Conservation (phyloP, 108 stramenopile genomes). For the Skeletonema menzelii region DNA sequence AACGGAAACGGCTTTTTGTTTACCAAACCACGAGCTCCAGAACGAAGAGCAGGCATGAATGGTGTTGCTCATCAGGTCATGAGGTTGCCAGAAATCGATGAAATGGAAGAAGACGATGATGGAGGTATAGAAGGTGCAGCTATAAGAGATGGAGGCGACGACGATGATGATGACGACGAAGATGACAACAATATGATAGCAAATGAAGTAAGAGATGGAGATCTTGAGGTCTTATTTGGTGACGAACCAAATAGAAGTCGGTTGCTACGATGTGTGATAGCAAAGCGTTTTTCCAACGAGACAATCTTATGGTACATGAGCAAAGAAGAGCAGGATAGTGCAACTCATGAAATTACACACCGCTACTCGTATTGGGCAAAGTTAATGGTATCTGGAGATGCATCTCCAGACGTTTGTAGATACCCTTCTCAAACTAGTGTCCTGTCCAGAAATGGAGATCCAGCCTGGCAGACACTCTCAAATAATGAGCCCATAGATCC, state of each 20-base stretch:
- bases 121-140: conserved; percentile 6
- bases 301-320: conserved; percentile 83
- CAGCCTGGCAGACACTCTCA: conserved; percentile 60
- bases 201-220: conserved; percentile 6
- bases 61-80: background rate
- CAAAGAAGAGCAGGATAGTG: conserved; percentile 64
- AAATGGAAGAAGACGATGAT: conserved; percentile 15
- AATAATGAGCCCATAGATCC: conserved; percentile 35
- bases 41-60: conserved; percentile 14
- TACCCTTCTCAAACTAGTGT: conserved; percentile 72
- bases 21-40: conserved; percentile 70
- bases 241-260: conserved; percentile 41
- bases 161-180: conserved; percentile 8
- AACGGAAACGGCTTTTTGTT: conserved; percentile 80
- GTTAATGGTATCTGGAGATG: conserved; percentile 61
- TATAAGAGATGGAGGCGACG: conserved; percentile 12
- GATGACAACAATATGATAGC: conserved; percentile 15
- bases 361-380: conserved; percentile 70
- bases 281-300: conserved; percentile 75
- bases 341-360: conserved; percentile 45
- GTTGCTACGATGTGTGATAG: conserved; percentile 69
- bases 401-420: conserved; percentile 57
- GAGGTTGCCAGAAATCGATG: background rate
- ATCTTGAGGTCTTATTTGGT: conserved; percentile 33
- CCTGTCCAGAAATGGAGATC: conserved; percentile 44